Base-by-base conservation (phyloP, 768 basidiomycete species). In the Leucosporidium creatinivorum region DNA sequence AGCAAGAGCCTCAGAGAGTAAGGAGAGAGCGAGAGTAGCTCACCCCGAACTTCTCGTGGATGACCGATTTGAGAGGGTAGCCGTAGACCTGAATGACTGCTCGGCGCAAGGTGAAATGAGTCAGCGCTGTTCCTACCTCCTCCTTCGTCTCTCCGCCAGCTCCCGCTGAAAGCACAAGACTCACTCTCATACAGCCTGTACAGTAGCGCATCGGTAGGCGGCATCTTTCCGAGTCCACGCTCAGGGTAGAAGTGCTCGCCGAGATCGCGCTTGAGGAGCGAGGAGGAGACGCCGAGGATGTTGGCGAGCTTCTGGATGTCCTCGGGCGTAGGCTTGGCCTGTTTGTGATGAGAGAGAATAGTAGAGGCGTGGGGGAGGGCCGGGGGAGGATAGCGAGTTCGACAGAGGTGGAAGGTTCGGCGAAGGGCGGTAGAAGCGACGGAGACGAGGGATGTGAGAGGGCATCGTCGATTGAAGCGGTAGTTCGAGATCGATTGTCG, bases 191-290 rank as follows among this genome's bases (percentile, higher is more conserved):
- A 91, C 66, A 92, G 79, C 39, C 89, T 85, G 77, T 91, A 91
- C 70, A 91, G 81, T 26, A 90, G 84, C 28, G 89, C 89, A 70
- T 91, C 89, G 1, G 83, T 85, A 1, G 89, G 89, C 1, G 88
- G 87, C 63, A 84, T 80, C 7, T 84, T 84, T 54, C 80, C 80
- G 39, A 58, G 36, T 1, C 58, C 58, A 62, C 89, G 87, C 72
- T 85, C 84, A 15, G 89, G 89, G 82, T 12, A 69, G 47, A 82
- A 89, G 87, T 88, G 89, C 18, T 80, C 77, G 36, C 87, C 87
- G 23, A 89, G 73, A 48, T 83, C 81, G 12, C 75, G 79, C 28
- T 81, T 69, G 23, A 86, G 76, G 30, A 58, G 39, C 2, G 33
- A 8, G 23, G 23, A n/a, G 12, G 21, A n/a, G 39, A 58, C 23